phyloP scores from a whole-genome alignment of 1,284 basidiomycete genomes.

The Spongispora temasekensis region DNA sequence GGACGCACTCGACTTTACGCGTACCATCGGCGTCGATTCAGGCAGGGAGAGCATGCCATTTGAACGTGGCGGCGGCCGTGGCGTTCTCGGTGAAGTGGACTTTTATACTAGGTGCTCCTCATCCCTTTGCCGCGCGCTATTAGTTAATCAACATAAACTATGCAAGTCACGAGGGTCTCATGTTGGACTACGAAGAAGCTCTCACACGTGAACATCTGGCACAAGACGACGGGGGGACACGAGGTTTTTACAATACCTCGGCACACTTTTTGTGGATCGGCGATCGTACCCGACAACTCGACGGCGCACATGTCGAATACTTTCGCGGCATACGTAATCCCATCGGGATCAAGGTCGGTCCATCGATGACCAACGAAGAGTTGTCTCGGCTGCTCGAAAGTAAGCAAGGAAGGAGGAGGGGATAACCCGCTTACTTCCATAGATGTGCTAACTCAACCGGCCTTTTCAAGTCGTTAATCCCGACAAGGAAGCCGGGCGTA shows the following conservation, averaged over 20 bases:
- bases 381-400: conserved; percentile 80
- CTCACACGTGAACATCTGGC: conserved; percentile 65
- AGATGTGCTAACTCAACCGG: too few relatives aligned
- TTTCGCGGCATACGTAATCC: conserved; percentile 95
- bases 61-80: conserved; percentile 68
- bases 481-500: conserved; percentile 75
- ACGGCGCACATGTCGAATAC: conserved; percentile 95
- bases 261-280: conserved; percentile 98
- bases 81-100: conserved; percentile 88
- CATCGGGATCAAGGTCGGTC: conserved; percentile 96
- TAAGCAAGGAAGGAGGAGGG: too few relatives aligned
- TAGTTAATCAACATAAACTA: neutral
- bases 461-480: conserved; percentile 80
- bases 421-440: too few relatives aligned
- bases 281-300: conserved; percentile 91
- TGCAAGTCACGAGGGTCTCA: conserved; percentile 86
- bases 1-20: conserved; percentile 93
- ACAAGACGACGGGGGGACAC: too few relatives aligned
- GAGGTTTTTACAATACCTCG: conserved; percentile 80
- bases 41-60: conserved; percentile 54
- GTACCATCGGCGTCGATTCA: conserved; percentile 76
- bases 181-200: conserved; percentile 93
- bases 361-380: conserved; percentile 81
- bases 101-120: conserved; percentile 82
- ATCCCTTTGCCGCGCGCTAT: neutral